phyloP scores from a whole-genome alignment of 331 rosid genomes.

The Acacia concinna region DNA sequence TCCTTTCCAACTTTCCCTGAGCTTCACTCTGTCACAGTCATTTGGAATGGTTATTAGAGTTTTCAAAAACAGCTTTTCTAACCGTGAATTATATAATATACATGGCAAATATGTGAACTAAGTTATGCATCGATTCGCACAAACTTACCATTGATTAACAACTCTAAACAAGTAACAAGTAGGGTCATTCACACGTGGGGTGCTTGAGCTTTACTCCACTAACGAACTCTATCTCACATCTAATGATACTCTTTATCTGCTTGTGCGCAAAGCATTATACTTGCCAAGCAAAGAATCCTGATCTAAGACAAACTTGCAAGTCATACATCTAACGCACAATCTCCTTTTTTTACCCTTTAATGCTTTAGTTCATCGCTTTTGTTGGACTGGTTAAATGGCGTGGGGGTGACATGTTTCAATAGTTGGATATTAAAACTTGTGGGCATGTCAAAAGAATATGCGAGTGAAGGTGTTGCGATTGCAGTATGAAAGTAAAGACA shows the following conservation, averaged over 20 bases:
- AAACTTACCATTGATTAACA: no score
- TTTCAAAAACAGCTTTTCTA: no score
- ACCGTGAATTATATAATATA: no score
- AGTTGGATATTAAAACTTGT: neutral
- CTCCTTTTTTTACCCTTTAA: neutral
- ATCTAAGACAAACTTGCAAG: neutral
- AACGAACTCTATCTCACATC: neutral
- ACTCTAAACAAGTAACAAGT: no score
- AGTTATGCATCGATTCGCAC: no score
- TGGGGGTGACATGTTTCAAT: neutral
- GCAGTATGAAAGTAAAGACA: neutral
- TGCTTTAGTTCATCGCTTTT: neutral
- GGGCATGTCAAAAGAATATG: neutral
- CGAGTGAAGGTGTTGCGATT: neutral
- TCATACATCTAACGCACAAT: neutral
- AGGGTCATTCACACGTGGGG: no score
- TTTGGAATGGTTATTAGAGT: no score
- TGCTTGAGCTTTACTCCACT: neutral
- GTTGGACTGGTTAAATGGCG: neutral
- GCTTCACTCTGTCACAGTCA: neutral
- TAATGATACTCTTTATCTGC: neutral
- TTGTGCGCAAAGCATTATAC: neutral
- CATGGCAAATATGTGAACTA: no score
- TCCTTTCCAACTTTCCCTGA: conserved; percentile 33
- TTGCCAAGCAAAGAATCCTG: neutral